Evolutionary conservation across 805 yeast species (phyloP).

Genomic region (Myxozyma sirexii): DNA sequence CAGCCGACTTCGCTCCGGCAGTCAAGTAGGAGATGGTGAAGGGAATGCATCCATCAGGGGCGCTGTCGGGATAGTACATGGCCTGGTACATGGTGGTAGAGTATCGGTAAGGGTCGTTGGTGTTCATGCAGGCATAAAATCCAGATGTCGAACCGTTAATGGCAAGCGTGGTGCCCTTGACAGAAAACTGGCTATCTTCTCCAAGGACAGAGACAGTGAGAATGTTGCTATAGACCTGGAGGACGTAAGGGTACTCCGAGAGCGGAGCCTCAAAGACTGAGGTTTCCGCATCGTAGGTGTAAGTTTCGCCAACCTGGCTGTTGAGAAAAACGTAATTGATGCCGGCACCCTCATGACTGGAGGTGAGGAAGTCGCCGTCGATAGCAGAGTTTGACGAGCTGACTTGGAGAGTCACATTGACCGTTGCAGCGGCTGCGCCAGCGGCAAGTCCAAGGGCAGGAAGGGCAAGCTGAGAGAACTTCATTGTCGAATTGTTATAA

Average conservation of each 20-base stretch:
- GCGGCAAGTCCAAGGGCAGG: conserved; percentile 9
- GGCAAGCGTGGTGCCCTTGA: conserved; percentile 37
- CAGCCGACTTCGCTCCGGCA: neutral
- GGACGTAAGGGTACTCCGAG: neutral
- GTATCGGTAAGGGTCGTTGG: conserved; percentile 50
- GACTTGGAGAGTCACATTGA: conserved; percentile 17
- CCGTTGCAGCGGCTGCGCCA: conserved; percentile 5
- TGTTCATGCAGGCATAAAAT: conserved; percentile 51
- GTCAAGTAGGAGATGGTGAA: conserved; percentile 24
- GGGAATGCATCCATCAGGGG: conserved; percentile 39
- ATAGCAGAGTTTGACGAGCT: conserved; percentile 36
- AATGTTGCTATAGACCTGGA: conserved; percentile 2
- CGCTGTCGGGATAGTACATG: conserved; percentile 36
- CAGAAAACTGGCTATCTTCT: conserved; percentile 4
- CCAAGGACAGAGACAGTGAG: conserved; percentile 35
- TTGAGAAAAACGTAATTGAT: conserved; percentile 46
- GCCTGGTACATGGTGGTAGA: conserved; percentile 42
- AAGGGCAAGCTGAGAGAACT: conserved; percentile 1
- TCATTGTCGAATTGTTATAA: neutral
- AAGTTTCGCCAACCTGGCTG: conserved; percentile 28
- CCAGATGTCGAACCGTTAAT: conserved; percentile 42
- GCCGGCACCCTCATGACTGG: conserved; percentile 52
- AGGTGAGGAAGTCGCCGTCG: conserved; percentile 41
- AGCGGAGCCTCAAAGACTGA: neutral
- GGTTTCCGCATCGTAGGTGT: conserved; percentile 25